Percentiles rank a stretch among this genome's conserved stretches.
Evolutionary conservation across 192 early-diverging fungal species (phyloP).

Genomic region (Entophlyctis helioformis): DNA sequence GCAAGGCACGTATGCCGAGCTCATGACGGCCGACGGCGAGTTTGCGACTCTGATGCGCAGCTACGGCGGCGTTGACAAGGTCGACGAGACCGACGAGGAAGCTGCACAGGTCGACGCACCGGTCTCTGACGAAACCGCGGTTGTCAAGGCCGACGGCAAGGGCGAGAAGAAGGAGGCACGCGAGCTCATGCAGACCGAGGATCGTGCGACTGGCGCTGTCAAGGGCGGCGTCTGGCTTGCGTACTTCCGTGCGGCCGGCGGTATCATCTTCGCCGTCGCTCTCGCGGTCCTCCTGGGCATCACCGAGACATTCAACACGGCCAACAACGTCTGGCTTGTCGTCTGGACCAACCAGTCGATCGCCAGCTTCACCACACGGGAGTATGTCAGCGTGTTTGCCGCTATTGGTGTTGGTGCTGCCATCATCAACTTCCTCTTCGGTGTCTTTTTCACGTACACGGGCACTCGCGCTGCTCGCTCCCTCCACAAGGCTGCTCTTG

Average conservation of each 20-base stretch:
- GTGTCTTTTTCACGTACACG: slow-evolving; percentile 45
- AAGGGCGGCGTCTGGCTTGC: slow-evolving; percentile 58
- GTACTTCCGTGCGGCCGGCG: slow-evolving; percentile 58
- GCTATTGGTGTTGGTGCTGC: slow-evolving; percentile 50
- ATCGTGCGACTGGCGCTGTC: slow-evolving; percentile 71
- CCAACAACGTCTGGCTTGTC: slow-evolving; percentile 55
- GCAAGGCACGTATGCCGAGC: slow-evolving; percentile 46
- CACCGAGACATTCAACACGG: slow-evolving; percentile 40
- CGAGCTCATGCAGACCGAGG: slow-evolving; percentile 74
- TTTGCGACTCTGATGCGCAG: slow-evolving; percentile 45
- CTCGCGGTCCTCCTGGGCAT: slow-evolving; percentile 34
- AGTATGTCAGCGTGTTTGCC: slow-evolving; percentile 57
- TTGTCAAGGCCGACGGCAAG: slow-evolving; percentile 13
- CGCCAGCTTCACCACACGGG: slow-evolving; percentile 6
- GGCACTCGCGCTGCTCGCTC: slow-evolving; percentile 46
- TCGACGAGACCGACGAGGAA: slow-evolving; percentile 22
- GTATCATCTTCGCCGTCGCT: slow-evolving; percentile 26
- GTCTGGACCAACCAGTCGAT: slow-evolving; percentile 40
- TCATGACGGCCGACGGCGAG: slow-evolving; percentile 45
- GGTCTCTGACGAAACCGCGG: neutral
- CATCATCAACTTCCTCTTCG: slow-evolving; percentile 37
- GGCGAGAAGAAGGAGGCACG: slow-evolving; percentile 28
- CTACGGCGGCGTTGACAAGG: slow-evolving; percentile 50
- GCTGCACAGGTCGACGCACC: slow-evolving; percentile 12
- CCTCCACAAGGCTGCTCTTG: slow-evolving; percentile 59